Evolutionary conservation across 148 eudicot species (phyloP).

Genomic region (Suaeda aralocaspica): DNA sequence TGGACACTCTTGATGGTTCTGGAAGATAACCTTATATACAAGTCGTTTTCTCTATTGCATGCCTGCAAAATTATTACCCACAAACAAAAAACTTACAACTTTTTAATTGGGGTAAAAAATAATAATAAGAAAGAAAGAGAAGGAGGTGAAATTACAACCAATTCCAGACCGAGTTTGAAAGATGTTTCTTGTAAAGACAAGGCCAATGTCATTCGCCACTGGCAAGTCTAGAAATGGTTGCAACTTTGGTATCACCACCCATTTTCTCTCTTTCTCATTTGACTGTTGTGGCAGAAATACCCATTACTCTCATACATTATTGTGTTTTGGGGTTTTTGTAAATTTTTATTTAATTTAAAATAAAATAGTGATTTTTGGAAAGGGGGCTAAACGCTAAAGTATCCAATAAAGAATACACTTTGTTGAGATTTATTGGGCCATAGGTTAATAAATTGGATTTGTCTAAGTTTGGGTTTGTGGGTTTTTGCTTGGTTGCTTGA

Average conservation of each 20-base stretch:
- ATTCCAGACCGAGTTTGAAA: conserved; percentile 83
- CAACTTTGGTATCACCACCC: conserved; percentile 71
- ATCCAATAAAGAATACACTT: not conserved
- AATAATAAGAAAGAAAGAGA: not conserved
- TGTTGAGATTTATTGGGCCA: not conserved
- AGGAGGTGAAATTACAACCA: conserved; percentile 38
- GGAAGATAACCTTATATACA: conserved; percentile 67
- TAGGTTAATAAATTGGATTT: not conserved
- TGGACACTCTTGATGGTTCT: conserved; percentile 48
- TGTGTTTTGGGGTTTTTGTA: not conserved
- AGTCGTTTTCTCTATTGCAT: conserved; percentile 63
- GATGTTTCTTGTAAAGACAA: conserved; percentile 62
- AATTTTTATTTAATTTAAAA: not conserved
- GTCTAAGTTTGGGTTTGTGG: not conserved
- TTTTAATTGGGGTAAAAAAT: not conserved
- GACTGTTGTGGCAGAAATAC: conserved; percentile 8
- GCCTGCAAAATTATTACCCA: conserved; percentile 36
- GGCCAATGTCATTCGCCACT: conserved; percentile 79
- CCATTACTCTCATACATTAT: conserved; percentile 12
- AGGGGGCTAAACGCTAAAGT: not conserved
- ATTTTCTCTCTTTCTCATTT: conserved; percentile 20
- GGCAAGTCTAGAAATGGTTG: conserved; percentile 81
- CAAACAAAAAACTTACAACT: not conserved
- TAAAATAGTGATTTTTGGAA: not conserved
- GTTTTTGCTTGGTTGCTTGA: not conserved